A percentile compares a stretch with the other conserved stretches of the same genome.
Evolutionary conservation across 176 grass and related monocot species (phyloP).

Genomic region (Ampelocalamus luodianensis): DNA sequence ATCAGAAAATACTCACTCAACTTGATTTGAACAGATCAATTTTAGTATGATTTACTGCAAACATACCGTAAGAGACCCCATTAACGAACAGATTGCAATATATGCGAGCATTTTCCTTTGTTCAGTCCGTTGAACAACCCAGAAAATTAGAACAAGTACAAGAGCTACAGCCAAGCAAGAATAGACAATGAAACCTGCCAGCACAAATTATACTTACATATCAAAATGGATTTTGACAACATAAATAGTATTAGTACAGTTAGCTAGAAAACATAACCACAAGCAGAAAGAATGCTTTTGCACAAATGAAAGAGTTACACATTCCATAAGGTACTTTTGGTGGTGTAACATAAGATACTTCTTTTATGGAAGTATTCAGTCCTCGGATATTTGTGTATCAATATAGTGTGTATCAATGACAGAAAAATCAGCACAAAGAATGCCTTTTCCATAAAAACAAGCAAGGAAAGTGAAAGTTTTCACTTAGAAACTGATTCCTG

Average conservation of each 20-base stretch:
- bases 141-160: slow-evolving; percentile 70
- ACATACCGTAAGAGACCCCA: slow-evolving; percentile 92
- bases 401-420: slow-evolving; percentile 7
- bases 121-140: slow-evolving; percentile 70
- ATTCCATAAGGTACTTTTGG: slow-evolving; percentile 7
- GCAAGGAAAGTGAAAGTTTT: background rate
- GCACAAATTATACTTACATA: slow-evolving; percentile 11
- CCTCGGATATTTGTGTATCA: background rate
- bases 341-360: background rate
- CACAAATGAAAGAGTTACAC: slow-evolving; percentile 1
- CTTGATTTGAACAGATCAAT: background rate
- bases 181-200: slow-evolving; percentile 81
- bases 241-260: background rate
- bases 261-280: background rate
- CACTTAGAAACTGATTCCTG: background rate
- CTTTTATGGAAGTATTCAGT: background rate
- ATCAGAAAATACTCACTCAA: background rate
- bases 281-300: background rate
- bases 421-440: background rate
- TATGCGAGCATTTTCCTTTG: slow-evolving; percentile 86
- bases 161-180: slow-evolving; percentile 63
- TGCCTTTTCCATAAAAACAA: background rate
- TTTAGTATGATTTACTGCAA: slow-evolving; percentile 18
- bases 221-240: slow-evolving; percentile 31
- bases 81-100: slow-evolving; percentile 90